Base-by-base conservation (phyloP, 805 yeast species). In the Kodamaea laetipori region DNA sequence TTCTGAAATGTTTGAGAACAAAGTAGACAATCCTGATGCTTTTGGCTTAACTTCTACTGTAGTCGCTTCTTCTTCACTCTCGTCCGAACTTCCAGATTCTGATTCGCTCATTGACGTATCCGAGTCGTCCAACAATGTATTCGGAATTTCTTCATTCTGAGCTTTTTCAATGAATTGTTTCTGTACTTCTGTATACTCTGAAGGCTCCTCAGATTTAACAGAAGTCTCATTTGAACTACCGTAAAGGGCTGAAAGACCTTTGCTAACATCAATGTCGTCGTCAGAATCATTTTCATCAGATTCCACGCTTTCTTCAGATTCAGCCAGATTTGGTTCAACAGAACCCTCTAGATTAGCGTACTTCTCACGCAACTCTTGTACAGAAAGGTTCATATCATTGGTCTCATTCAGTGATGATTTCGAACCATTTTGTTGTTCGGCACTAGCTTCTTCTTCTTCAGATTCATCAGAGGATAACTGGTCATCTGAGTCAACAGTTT, bases 321-420 rank as follows among this genome's bases (percentile, higher is more conserved):
- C 13, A 10, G 39, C 24, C 2, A 55, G 49, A 9, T 23, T 12
- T 7, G 38, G 19, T 8, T 54, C 59, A 13, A 53, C 52, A 31
- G 64, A 44, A 3, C 54, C 54, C 18, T 69, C 64, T 44, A 81
- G 45, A 28, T 67, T 58, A 15, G 80, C 73, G 54, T 85, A 81
- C 60, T 84, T 82, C 48, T 71, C 68, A 35, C 69, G 66, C 50
- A 82, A 70, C 55, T 80, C 77, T 33, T 80, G 84, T 1, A 81
- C 71, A 0, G 83, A 64, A 32, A 83, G 63, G 19, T 73, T 63
- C 49, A 68, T 69, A 50, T 81, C 87, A 34, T 69, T 37, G 11
- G 41, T 41, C 10, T 41, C 31, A 6, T 35, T 46, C 19, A 15
- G 13, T 17, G 11, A 6, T 30, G 15, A 13, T 4, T 28, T 28